These are phyloP conservation scores for Penicillium subrubescens DNA, from an alignment of 495 filamentous ascomycete genomes.

Conservation along the genomic window DNA sequence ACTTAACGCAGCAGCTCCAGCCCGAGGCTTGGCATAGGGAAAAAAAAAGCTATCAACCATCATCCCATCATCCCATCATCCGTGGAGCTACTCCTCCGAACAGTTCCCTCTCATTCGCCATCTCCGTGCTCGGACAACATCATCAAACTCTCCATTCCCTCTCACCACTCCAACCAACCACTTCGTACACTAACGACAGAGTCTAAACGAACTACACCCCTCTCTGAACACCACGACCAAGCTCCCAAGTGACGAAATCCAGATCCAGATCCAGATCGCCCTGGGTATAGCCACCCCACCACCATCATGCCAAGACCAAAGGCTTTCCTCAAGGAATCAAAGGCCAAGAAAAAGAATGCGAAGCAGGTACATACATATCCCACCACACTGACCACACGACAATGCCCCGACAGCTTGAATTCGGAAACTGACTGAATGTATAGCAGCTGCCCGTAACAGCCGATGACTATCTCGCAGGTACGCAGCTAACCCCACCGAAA, in stretches of 20 bases:
- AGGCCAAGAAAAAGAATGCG: slow-evolving; percentile 48
- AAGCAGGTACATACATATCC: slow-evolving; percentile 33
- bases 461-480: slow-evolving; percentile 64
- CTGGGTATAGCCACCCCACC: not conserved
- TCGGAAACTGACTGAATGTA: not conserved
- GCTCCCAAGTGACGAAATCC: not conserved
- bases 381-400: no score
- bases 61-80: not conserved
- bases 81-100: not conserved
- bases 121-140: not conserved
- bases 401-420: not conserved
- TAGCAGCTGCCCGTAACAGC: slow-evolving; percentile 57
- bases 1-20: not conserved
- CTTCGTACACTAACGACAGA: not conserved
- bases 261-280: not conserved
- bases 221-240: not conserved
- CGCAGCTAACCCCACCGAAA: not conserved
- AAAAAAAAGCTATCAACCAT: slow-evolving; percentile 3
- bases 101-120: not conserved
- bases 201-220: not conserved
- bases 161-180: not conserved
- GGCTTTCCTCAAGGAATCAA: slow-evolving; percentile 49
- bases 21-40: not conserved
- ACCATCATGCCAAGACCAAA: slow-evolving; percentile 56
- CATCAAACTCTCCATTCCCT: not conserved